A percentile compares a stretch with the other conserved stretches of the same genome.
phyloP scores from a whole-genome alignment of 345 rosid genomes.

The Aethionema arabicum region DNA sequence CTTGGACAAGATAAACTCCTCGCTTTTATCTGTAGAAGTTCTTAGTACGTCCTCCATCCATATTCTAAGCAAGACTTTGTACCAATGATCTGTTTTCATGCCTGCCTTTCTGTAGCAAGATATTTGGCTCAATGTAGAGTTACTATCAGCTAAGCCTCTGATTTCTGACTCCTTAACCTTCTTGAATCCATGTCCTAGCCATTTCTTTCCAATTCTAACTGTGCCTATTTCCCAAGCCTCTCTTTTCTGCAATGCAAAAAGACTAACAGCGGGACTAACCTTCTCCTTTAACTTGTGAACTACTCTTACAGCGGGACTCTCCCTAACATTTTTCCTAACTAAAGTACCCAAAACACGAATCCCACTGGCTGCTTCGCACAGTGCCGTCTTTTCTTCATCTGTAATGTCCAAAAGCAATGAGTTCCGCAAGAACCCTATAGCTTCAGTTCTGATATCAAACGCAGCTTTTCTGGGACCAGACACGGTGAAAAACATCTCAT shows the following conservation, averaged over 20 bases:
- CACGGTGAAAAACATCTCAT: constrained; percentile 74
- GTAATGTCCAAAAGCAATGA: constrained; percentile 54
- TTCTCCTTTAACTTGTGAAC: constrained; percentile 91
- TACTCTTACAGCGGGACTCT: constrained; percentile 61
- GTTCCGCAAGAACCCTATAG: constrained; percentile 48
- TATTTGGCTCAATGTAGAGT: constrained; percentile 64
- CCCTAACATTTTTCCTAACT: constrained; percentile 53
- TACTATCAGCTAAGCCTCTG: constrained; percentile 62
- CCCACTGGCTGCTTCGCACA: constrained; percentile 50
- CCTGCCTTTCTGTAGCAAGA: constrained; percentile 76
- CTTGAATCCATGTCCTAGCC: constrained; percentile 86
- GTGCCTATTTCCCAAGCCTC: constrained; percentile 81
- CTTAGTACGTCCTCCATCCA: constrained; percentile 72
- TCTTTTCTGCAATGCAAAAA: constrained; percentile 69
- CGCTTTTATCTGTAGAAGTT: constrained; percentile 48
- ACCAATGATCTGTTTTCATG: constrained; percentile 96
- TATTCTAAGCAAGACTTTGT: constrained; percentile 59
- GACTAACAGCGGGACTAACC: too few relatives aligned
- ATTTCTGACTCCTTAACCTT: constrained; percentile 95
- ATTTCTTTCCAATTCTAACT: constrained; percentile 77
- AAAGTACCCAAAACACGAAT: constrained; percentile 69
- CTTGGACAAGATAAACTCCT: constrained; percentile 68
- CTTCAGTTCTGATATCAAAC: constrained; percentile 50
- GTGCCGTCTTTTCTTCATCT: constrained; percentile 42
- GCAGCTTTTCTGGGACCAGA: constrained; percentile 69